A percentile compares a stretch with the other conserved stretches of the same genome.
phyloP scores from a whole-genome alignment of 163 green algal genomes.

The Scenedesmus sp. region DNA sequence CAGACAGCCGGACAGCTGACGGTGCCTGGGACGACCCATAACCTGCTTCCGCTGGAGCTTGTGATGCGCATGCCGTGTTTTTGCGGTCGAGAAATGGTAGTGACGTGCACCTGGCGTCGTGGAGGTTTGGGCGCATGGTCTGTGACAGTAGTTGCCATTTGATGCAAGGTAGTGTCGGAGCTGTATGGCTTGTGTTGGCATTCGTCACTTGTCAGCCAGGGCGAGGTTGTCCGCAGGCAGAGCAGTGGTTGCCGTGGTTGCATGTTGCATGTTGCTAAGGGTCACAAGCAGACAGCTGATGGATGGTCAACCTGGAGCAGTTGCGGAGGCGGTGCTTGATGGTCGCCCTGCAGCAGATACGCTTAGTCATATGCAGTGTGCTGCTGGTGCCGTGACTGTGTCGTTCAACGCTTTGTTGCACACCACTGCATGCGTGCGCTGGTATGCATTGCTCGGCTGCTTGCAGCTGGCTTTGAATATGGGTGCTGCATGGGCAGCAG shows the following conservation, averaged over 20 bases:
- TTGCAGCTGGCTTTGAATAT: no score
- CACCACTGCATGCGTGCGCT: neutral
- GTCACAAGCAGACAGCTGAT: neutral
- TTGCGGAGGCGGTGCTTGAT: neutral
- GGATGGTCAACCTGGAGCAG: neutral
- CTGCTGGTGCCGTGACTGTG: neutral
- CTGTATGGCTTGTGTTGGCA: neutral
- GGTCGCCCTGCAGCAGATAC: neutral
- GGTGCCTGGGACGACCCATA: constrained; percentile 23
- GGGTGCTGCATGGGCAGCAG: neutral
- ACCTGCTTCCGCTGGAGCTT: neutral
- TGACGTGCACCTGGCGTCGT: neutral
- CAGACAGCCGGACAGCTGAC: constrained; percentile 1
- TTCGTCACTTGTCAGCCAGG: neutral
- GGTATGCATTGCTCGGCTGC: no score
- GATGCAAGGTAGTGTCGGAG: no score
- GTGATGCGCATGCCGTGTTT: no score
- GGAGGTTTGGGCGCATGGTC: neutral
- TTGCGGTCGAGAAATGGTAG: neutral
- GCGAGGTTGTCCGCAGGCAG: no score
- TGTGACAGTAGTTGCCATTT: neutral
- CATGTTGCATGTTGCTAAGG: neutral
- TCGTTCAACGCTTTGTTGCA: neutral
- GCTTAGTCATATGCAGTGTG: neutral
- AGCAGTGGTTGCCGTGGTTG: neutral